These are phyloP conservation scores for Leptosphaerulina australis DNA, from an alignment of 2,329 filamentous ascomycete genomes.

Conservation along the genomic window DNA sequence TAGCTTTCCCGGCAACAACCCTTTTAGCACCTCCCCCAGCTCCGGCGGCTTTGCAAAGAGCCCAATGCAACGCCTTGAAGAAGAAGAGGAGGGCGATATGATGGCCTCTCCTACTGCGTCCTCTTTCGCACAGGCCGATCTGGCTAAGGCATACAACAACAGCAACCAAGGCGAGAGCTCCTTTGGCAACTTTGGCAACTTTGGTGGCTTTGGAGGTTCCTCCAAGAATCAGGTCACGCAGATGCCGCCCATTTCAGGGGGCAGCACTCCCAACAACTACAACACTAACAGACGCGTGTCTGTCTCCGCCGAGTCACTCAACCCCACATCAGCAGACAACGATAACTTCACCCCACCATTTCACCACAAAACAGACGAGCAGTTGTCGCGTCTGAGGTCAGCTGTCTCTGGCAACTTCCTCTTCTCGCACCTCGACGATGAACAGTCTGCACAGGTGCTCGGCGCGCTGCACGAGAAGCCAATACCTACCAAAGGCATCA, in stretches of 20 bases:
- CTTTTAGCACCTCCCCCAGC: constrained; percentile 64
- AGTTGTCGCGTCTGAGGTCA: constrained; percentile 76
- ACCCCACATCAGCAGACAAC: constrained; percentile 80
- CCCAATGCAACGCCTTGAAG: constrained; percentile 68
- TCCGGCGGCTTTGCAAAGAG: constrained; percentile 52
- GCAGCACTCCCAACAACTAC: constrained; percentile 85
- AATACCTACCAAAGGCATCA: constrained; percentile 85
- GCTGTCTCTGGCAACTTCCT: constrained; percentile 91
- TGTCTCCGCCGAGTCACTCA: constrained; percentile 94
- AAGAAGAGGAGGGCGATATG: constrained; percentile 81
- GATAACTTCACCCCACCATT: constrained; percentile 90
- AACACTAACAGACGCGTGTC: constrained; percentile 93
- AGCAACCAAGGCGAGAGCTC: constrained; percentile 36
- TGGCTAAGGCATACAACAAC: constrained; percentile 47
- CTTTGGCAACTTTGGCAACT: constrained; percentile 48
- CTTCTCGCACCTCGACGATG: constrained; percentile 92
- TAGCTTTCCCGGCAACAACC: constrained; percentile 79
- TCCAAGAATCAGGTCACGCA: constrained; percentile 46
- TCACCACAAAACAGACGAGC: constrained; percentile 82
- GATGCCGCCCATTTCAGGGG: constrained; percentile 54
- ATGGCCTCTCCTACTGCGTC: constrained; percentile 73
- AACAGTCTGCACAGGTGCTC: constrained; percentile 84
- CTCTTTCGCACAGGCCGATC: constrained; percentile 52
- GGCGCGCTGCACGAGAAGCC: constrained; percentile 93
- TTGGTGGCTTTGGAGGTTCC: constrained; percentile 42